These are phyloP conservation scores for Tulasnella calospora DNA, from an alignment of 768 basidiomycete species.

Conservation along the genomic window DNA sequence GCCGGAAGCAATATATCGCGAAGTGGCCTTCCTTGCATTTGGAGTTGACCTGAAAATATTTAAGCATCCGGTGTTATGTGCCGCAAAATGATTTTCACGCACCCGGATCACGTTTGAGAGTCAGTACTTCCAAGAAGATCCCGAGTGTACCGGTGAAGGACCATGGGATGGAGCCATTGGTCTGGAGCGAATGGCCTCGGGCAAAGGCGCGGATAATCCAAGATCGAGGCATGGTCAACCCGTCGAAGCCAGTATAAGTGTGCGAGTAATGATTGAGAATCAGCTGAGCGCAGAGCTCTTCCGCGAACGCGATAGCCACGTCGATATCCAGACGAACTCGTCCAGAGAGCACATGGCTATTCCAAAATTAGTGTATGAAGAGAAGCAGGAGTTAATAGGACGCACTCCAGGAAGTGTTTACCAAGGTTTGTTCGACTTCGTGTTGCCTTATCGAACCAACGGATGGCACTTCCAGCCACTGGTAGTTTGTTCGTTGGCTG, in stretches of 20 bases:
- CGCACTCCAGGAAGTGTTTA: background rate
- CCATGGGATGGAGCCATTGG: background rate
- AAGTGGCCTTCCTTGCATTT: background rate
- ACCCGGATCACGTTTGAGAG: too few species aligned
- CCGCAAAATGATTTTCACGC: too few species aligned
- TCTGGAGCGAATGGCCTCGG: background rate
- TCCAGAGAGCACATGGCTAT: background rate
- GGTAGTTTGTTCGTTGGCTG: background rate
- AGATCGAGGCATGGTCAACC: background rate
- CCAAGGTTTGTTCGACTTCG: background rate
- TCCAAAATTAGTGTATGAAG: background rate
- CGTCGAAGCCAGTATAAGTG: background rate
- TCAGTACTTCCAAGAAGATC: too few species aligned
- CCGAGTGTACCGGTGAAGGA: too few species aligned
- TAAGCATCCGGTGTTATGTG: too few species aligned
- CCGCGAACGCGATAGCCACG: background rate
- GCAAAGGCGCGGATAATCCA: slow-evolving; percentile 1
- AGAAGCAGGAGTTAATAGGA: too few species aligned
- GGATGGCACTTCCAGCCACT: background rate
- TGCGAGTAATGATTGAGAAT: background rate
- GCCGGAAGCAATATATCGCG: background rate
- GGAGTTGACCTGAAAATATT: background rate
- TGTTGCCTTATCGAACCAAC: background rate
- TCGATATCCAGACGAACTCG: background rate
- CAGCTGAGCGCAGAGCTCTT: background rate